phyloP scores from a whole-genome alignment of 1,284 basidiomycete species.

The Pisolithus thermaeus region DNA sequence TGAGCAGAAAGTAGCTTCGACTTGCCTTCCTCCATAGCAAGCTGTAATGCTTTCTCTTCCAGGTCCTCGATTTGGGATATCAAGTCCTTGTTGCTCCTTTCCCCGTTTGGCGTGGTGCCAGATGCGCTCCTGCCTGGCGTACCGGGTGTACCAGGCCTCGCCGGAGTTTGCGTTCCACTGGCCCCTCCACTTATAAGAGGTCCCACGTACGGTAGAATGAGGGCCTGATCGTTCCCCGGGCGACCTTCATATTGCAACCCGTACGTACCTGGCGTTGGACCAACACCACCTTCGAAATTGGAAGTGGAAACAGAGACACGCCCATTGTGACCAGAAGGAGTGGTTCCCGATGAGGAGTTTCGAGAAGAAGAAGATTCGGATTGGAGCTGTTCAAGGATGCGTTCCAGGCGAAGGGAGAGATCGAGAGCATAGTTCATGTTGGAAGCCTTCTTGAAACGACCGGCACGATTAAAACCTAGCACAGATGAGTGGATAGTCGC shows the following conservation, averaged over 20 bases:
- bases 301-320: constrained; percentile 20
- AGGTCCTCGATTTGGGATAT: constrained; percentile 44
- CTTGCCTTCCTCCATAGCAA: constrained; percentile 61
- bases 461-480: constrained; percentile 71
- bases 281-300: constrained; percentile 13
- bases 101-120: constrained; percentile 5
- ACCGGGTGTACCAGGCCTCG: constrained; percentile 18
- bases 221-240: constrained; percentile 21
- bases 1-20: neutral
- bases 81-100: constrained; percentile 8
- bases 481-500: neutral
- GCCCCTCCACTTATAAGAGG: constrained; percentile 11
- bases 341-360: constrained; percentile 3
- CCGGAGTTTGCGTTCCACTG: constrained; percentile 14
- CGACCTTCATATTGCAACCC: constrained; percentile 27
- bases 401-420: constrained; percentile 67
- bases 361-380: constrained; percentile 24
- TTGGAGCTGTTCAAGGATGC: constrained; percentile 27
- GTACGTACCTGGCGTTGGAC: constrained; percentile 21
- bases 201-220: constrained; percentile 14
- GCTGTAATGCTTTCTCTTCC: constrained; percentile 60
- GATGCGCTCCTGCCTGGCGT: constrained; percentile 11
- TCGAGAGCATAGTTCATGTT: constrained; percentile 85
- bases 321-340: neutral
- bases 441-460: constrained; percentile 85